These are phyloP conservation scores for Lentinula sp. DNA, from an alignment of 768 basidiomycete genomes.

Conservation along the genomic window DNA sequence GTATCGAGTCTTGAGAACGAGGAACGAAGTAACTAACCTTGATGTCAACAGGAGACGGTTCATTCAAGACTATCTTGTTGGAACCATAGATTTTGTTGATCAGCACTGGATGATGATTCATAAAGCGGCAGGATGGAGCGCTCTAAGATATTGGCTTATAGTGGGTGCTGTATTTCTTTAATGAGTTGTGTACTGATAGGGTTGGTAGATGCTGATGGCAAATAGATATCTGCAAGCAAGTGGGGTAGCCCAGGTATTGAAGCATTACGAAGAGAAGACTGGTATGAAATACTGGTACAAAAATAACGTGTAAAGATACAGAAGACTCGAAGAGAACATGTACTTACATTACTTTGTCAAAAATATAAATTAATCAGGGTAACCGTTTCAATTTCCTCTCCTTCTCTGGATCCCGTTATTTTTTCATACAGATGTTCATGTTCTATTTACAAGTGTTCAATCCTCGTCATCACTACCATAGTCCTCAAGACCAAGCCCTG, in stretches of 20 bases:
- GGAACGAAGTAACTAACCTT: background rate
- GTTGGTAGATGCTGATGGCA: constrained; percentile 42
- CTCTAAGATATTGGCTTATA: constrained; percentile 55
- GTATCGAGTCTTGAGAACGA: constrained; percentile 23
- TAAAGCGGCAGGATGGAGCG: constrained; percentile 61
- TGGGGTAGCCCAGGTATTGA: constrained; percentile 46
- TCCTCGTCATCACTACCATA: constrained; percentile 76
- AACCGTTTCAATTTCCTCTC: too few relatives aligned
- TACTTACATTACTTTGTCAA: background rate
- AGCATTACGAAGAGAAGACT: constrained; percentile 49
- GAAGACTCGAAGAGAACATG: background rate
- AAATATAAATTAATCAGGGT: too few relatives aligned
- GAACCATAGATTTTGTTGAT: constrained; percentile 48
- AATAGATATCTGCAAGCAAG: constrained; percentile 46
- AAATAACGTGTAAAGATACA: background rate
- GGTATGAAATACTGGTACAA: constrained; percentile 4
- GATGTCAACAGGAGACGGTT: constrained; percentile 40
- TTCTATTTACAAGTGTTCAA: constrained; percentile 9
- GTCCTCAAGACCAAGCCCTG: constrained; percentile 59
- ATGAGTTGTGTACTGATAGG: background rate
- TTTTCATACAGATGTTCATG: too few relatives aligned
- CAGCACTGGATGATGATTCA: constrained; percentile 65
- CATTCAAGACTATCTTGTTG: constrained; percentile 47
- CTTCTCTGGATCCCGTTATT: too few relatives aligned
- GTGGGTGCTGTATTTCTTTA: constrained; percentile 26